These are phyloP conservation scores for Lactarius trivialis DNA, from an alignment of 768 basidiomycete genomes.

Conservation along the genomic window DNA sequence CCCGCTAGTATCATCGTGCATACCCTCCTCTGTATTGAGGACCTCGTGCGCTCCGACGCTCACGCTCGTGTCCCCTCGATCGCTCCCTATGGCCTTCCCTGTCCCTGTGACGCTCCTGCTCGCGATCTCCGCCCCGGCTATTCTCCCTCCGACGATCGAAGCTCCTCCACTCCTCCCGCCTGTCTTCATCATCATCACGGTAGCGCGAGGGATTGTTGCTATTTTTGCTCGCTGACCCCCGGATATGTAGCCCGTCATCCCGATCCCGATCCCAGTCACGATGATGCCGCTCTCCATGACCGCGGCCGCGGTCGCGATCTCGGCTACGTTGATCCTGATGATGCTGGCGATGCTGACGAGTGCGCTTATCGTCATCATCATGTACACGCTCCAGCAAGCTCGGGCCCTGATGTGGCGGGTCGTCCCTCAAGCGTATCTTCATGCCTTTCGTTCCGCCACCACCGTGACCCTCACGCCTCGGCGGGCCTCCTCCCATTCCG, in stretches of 20 bases:
- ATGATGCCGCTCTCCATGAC: conserved; percentile 23
- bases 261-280: conserved; percentile 18
- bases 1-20: conserved; percentile 21
- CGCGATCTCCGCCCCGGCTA: conserved; percentile 16
- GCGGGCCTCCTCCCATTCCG: conserved; percentile 29
- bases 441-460: conserved; percentile 24
- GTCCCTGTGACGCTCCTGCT: conserved; percentile 9
- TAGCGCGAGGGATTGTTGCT: not conserved
- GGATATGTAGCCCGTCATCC: conserved; percentile 8
- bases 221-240: conserved; percentile 2
- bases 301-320: not conserved
- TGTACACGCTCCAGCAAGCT: conserved; percentile 14
- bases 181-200: not conserved
- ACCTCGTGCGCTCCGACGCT: conserved; percentile 21
- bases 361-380: not conserved
- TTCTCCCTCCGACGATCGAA: conserved; percentile 14
- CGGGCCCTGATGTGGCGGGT: not conserved
- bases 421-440: conserved; percentile 25
- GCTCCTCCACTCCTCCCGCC: conserved; percentile 14
- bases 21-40: conserved; percentile 32
- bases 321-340: not conserved
- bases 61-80: not conserved
- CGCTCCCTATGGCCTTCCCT: not conserved
- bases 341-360: not conserved
- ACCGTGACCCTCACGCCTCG: conserved; percentile 22